Evolutionary conservation across 192 early-diverging fungal genomes (phyloP).

Genomic region (Coemansia sp.): DNA sequence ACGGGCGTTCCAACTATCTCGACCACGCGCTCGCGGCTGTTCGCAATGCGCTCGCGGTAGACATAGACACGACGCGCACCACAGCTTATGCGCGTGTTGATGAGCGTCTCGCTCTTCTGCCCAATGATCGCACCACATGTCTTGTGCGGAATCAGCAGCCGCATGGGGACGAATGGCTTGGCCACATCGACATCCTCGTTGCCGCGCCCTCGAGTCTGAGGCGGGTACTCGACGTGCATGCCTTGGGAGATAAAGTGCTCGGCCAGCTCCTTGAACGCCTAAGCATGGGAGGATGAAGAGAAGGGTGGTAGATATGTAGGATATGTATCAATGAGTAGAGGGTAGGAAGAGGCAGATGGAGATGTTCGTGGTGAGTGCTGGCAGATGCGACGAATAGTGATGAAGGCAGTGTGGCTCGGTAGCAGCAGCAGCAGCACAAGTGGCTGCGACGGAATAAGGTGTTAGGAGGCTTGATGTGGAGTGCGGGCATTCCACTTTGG

Average conservation of each 20-base stretch:
- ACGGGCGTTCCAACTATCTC: constrained; percentile 50
- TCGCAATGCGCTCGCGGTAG: constrained; percentile 55
- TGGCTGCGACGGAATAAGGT: neutral
- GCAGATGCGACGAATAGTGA: neutral
- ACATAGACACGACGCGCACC: constrained; percentile 50
- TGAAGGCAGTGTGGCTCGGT: constrained; percentile 1
- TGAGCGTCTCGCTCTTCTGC: constrained; percentile 54
- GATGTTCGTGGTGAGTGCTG: neutral
- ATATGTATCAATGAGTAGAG: neutral
- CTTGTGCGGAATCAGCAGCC: constrained; percentile 53
- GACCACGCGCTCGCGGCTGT: constrained; percentile 53
- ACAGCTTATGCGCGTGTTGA: constrained; percentile 48
- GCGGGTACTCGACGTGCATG: constrained; percentile 53
- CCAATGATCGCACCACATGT: constrained; percentile 55
- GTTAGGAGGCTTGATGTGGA: neutral
- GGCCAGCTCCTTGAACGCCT: constrained; percentile 51
- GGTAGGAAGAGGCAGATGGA: neutral
- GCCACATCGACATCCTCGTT: constrained; percentile 44
- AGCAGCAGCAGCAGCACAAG: constrained; percentile 8
- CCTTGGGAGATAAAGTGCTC: constrained; percentile 56
- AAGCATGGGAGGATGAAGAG: constrained; percentile 5
- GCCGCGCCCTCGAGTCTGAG: constrained; percentile 40
- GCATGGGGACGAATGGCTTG: constrained; percentile 49
- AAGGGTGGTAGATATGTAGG: neutral
- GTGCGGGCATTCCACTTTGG: neutral